Base-by-base conservation (phyloP, 805 yeast species). In the Nakazawaea ambrosiae region DNA sequence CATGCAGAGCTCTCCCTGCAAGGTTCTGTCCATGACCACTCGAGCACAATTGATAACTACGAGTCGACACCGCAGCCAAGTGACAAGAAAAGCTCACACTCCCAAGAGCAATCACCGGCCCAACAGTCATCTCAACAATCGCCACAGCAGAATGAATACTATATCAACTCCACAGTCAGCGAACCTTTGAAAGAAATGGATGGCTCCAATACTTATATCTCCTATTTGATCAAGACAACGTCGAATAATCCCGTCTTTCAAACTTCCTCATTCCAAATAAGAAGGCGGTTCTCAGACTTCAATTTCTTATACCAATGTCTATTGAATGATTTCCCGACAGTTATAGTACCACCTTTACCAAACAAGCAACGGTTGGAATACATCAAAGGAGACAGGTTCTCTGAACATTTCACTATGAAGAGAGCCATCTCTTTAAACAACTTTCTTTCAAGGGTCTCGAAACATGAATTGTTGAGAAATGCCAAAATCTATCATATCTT, bases 301-400 rank as follows among this genome's bases (percentile, higher is more conserved):
- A 73, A 81, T 41, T 76, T 81, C 46, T 67, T 90, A 17, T 84
- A 81, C 57, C 83, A 81, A 43, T 78, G 86, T 40, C 63, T 90
- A 37, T 56, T 68, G 35, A 80, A 76, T 47, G 96, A 89, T 53
- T 83, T 67, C 54, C 96, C 97, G 0, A 83, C 92, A 4, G 69
- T 85, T 42, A 75, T 92, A 11, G 75, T 90, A 0, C 98, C 98
- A 1, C 97, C 97, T 11, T 66, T 90, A 37, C 98, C 98, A 0
- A 94, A 90, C 44, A 89, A 88, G 57, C 85, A 84, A 62, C 75
- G 95, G 43, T 66, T 90, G 49, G 96, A 90, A 55, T 90, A 92
- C 58, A 70, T 90, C 36, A 88, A 94, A 27, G 97, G 98, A 9
- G 97, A 90, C 50, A 68, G 97, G 27, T 90, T 90, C 55, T 78